A percentile compares a stretch with the other conserved stretches of the same genome.
These are phyloP conservation scores for Pseudocercospora fuligena DNA, from an alignment of 2,329 filamentous ascomycete species.

Conservation along the genomic window DNA sequence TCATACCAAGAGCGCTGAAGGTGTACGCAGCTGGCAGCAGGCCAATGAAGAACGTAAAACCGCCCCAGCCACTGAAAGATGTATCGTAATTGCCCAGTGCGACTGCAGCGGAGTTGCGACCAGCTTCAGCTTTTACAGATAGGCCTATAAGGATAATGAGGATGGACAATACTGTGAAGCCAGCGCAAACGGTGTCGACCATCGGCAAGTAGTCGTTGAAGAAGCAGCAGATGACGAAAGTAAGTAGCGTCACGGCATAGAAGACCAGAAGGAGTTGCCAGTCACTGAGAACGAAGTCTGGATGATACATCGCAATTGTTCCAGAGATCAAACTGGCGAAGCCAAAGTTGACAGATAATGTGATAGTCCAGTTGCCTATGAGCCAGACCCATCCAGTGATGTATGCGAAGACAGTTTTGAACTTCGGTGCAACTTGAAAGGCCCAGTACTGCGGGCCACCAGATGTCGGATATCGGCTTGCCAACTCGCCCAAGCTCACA, in stretches of 20 bases:
- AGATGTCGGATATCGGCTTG: constrained; percentile 74
- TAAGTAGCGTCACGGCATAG: constrained; percentile 68
- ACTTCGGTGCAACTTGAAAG: constrained; percentile 65
- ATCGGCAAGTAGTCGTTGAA: constrained; percentile 70
- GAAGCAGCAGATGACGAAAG: constrained; percentile 68
- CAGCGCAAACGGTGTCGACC: constrained; percentile 61
- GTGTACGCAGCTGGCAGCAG: constrained; percentile 54
- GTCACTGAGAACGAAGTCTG: constrained; percentile 56
- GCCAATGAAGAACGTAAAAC: constrained; percentile 67
- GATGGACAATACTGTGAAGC: constrained; percentile 61
- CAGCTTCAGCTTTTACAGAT: constrained; percentile 59
- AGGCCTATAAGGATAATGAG: constrained; percentile 62
- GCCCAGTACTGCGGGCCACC: constrained; percentile 79
- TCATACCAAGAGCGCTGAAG: constrained; percentile 62
- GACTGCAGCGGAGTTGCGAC: constrained; percentile 56
- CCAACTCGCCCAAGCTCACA: constrained; percentile 70
- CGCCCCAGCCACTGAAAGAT: constrained; percentile 61
- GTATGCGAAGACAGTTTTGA: constrained; percentile 61
- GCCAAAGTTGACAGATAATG: constrained; percentile 76
- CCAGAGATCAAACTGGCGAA: constrained; percentile 55
- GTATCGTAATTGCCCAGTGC: constrained; percentile 63
- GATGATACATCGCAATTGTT: constrained; percentile 60
- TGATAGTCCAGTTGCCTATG: constrained; percentile 80
- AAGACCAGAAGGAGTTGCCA: constrained; percentile 77
- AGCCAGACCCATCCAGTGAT: constrained; percentile 76